Base-by-base conservation (phyloP, 2,329 filamentous ascomycete genomes). In the Diplocarpon mali region DNA sequence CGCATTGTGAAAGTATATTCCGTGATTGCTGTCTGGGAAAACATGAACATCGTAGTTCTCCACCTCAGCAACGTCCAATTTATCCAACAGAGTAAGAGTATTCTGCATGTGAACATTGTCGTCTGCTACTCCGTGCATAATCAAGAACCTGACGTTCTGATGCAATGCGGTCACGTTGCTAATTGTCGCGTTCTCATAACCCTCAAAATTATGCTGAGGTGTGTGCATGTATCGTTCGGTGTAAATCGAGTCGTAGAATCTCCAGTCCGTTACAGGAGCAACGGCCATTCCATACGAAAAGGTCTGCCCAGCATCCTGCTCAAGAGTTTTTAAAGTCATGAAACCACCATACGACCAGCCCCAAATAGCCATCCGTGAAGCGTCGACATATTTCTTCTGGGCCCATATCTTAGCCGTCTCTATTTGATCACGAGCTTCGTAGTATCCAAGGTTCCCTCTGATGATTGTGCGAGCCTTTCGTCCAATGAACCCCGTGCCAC, bases 51-150 rank as follows among this genome's bases (percentile, higher is more conserved):
- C 92, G 58, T 96, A 98, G 60, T 98, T 98, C 64, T 90, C 80
- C 3, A 95, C 76, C 11, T 78, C 76, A 1, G 72, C 80, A 42
- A 94, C 59, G 66, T 98, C 86, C 36, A 98, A 71, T 56, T 81
- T 82, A 63, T 98, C 93, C 38, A 98, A 70, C 50, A 98, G 67
- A 1, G 80, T 85, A 46, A 96, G 73, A 0, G 89, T 88, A 64
- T 94, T 96, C 65, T 98, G 93, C 65, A 95, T 80, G 64, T 98
- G 93, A 11, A 98, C 92, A 58, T 98, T 98, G 65, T 98, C 92
- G 59, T 98, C 92, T 7, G 85, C 84, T n/a, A 88, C 77, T 54
- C 92, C 92, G 61, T 98, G 92, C 85, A 96, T 95, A 57, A 98
- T 64, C 32, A 98, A 70, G 68, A 96, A 98, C 28, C 90, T 80